A percentile compares a stretch with the other conserved stretches of the same genome.
Evolutionary conservation across 2,329 filamentous ascomycete genomes (phyloP).

Genomic region (Talaromyces verruculosus): DNA sequence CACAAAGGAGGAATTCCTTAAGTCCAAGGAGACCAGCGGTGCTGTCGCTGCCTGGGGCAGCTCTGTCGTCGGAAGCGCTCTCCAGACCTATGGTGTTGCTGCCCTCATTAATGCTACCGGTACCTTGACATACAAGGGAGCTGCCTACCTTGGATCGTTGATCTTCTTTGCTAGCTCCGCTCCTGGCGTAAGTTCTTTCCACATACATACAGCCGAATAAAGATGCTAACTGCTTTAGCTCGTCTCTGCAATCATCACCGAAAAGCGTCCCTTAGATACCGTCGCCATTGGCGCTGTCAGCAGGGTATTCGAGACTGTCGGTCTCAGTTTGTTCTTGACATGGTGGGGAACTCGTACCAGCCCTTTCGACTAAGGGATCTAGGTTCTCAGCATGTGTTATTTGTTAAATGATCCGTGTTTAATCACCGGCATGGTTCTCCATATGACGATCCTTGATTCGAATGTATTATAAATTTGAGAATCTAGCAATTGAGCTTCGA

Average conservation of each 20-base stretch:
- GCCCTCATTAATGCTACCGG: constrained; percentile 93
- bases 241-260: constrained; percentile 79
- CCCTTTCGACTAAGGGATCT: constrained; percentile 70
- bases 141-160: constrained; percentile 84
- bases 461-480: constrained; percentile 15
- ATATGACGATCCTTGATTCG: background rate
- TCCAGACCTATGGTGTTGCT: constrained; percentile 87
- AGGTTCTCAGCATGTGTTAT: background rate
- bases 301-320: constrained; percentile 89
- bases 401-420: constrained; percentile 12
- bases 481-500: constrained; percentile 7
- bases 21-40: constrained; percentile 85
- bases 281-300: constrained; percentile 80
- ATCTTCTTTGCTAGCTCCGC: constrained; percentile 91
- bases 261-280: constrained; percentile 89
- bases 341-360: constrained; percentile 97
- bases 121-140: constrained; percentile 94
- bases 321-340: constrained; percentile 85
- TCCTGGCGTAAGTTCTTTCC: constrained; percentile 67
- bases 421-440: background rate
- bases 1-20: constrained; percentile 94
- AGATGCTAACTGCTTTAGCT: constrained; percentile 58
- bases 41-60: constrained; percentile 88
- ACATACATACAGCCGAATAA: background rate
- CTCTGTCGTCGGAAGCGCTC: constrained; percentile 80